phyloP scores from a whole-genome alignment of 2,329 filamentous ascomycete genomes.

The Periglandula ipomoeae region DNA sequence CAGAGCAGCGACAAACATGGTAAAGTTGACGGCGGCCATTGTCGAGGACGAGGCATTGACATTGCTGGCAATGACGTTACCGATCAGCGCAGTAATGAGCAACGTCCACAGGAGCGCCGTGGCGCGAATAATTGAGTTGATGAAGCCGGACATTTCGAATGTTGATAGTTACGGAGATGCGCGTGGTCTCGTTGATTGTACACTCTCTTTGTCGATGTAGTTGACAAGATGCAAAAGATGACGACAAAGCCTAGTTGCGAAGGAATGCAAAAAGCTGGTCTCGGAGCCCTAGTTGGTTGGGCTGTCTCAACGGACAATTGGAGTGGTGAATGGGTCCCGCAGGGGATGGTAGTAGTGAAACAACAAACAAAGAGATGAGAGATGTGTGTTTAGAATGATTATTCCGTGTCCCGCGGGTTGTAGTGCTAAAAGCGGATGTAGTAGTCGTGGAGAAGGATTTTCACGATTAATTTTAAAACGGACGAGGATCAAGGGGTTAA shows the following conservation, averaged over 20 bases:
- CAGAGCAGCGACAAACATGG: conserved; percentile 61
- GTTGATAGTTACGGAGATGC: neutral
- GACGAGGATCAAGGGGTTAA: neutral
- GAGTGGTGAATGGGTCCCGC: neutral
- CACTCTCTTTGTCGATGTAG: neutral
- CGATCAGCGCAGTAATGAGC: conserved; percentile 46
- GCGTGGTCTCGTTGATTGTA: neutral
- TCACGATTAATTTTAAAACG: neutral
- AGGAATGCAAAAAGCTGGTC: neutral
- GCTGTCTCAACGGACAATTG: neutral
- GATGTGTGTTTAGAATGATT: neutral
- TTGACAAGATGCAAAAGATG: neutral
- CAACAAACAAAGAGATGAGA: neutral
- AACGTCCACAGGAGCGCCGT: conserved; percentile 43
- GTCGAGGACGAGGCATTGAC: conserved; percentile 31
- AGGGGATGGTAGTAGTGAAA: neutral
- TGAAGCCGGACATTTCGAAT: conserved; percentile 23
- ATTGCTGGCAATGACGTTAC: conserved; percentile 48
- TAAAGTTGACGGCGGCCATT: conserved; percentile 46
- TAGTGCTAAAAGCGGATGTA: neutral
- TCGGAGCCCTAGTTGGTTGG: neutral
- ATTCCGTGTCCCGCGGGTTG: neutral
- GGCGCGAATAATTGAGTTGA: conserved; percentile 37
- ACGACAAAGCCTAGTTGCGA: neutral
- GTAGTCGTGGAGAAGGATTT: neutral